Evolutionary conservation across 2,329 filamentous ascomycete genomes (phyloP), one percentile per base, ranked within the genome.

Genomic region (Hymenoscyphus fructigenus): DNA sequence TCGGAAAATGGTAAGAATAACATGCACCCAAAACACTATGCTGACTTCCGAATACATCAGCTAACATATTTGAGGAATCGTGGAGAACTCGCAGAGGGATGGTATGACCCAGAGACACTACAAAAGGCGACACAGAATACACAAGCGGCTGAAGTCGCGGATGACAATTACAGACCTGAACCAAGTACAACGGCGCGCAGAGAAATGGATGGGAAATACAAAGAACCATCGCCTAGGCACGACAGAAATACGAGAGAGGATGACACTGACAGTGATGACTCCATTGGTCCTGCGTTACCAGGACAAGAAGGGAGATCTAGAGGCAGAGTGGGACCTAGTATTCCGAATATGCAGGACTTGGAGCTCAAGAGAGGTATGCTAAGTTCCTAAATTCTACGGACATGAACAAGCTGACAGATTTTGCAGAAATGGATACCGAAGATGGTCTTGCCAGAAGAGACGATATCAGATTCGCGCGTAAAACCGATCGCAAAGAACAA

Each of bases 11-110:
- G 94, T 90, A 83, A 78, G 80, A 68, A 67, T 44, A 14, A 50
- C 41, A 57, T 36, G 10, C 15, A 26, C 26, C 17, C 10, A 23
- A 4, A 59, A 17, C n/a, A 14, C 32, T 28, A 60, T 10, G 47
- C 17, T 26, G n/a, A 29, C 15, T 53, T 5, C 47, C 20, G 41
- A 50, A 59, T 56, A 62, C n/a, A 41, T 59, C 53, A 59, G 59
- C 82, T 87, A 76, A 87, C 80, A 76, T 77, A 70, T 71, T 71
- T 73, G 76, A 90, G 88, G 88, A 99, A 99, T 80, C 86, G 87
- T 72, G 90, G 88, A 74, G 91, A 94, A 79, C 82, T 98, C 68
- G 90, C 91, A 4, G 90, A 94, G 77, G 92, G 92, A 57, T 99
- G 94, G 94, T 99, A 98, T 78, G 92, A 96, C 74, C 91, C 93